A percentile compares a stretch with the other conserved stretches of the same genome.
Evolutionary conservation across 2,329 filamentous ascomycete species (phyloP).

Genomic region (Paraphoma chrysanthemicola): DNA sequence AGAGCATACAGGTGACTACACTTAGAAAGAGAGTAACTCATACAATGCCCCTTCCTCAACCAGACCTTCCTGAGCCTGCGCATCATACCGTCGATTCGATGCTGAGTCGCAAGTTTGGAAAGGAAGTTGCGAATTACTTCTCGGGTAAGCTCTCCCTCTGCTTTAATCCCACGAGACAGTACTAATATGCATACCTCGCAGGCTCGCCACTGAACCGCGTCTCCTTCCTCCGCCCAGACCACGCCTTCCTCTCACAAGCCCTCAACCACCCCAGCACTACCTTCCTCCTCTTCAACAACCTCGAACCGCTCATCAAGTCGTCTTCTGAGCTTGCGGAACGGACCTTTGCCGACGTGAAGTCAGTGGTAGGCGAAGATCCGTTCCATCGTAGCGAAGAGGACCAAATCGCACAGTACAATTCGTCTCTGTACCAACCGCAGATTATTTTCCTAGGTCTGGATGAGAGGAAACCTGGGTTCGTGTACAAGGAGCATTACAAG

Average conservation of each 20-base stretch:
- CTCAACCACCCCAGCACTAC: conserved; percentile 69
- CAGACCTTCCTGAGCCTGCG: conserved; percentile 63
- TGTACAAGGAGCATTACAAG: conserved; percentile 72
- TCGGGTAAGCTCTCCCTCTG: conserved; percentile 52
- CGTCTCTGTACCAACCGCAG: conserved; percentile 68
- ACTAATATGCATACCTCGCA: conserved; percentile 15
- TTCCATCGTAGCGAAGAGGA: conserved; percentile 77
- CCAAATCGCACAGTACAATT: conserved; percentile 76
- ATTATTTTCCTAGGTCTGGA: conserved; percentile 87
- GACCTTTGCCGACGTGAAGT: conserved; percentile 70
- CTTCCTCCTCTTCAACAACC: conserved; percentile 81
- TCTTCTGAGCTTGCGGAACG: conserved; percentile 71
- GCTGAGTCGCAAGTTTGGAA: conserved; percentile 78
- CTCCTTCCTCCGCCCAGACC: conserved; percentile 76
- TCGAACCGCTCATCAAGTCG: conserved; percentile 74
- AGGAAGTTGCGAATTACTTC: conserved; percentile 84
- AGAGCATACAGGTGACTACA: too few species aligned
- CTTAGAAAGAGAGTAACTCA: background rate
- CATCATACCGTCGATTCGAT: conserved; percentile 69
- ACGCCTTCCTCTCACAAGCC: conserved; percentile 72
- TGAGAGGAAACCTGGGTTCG: conserved; percentile 65
- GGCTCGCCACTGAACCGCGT: conserved; percentile 80
- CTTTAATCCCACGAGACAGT: too few species aligned
- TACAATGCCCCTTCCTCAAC: conserved; percentile 46
- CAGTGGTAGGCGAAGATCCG: conserved; percentile 73